These are phyloP conservation scores for Aspergillus sp. DNA, from an alignment of 2,329 filamentous ascomycete genomes.

Conservation along the genomic window DNA sequence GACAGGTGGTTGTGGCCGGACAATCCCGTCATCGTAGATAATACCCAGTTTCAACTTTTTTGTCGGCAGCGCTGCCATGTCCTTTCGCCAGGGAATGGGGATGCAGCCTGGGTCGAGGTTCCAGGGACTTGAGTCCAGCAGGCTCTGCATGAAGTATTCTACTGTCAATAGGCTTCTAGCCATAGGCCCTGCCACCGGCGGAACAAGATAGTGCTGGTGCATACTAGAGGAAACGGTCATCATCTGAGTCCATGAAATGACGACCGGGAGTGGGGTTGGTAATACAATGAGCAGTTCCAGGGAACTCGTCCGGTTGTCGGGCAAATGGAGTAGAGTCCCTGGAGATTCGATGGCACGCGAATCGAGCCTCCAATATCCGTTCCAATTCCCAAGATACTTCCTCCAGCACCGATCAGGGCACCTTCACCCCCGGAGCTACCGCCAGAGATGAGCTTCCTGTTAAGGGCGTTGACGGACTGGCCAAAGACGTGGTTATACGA, in stretches of 20 bases:
- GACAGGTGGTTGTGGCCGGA: constrained; percentile 61
- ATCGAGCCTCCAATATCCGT: constrained; percentile 58
- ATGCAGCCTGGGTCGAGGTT: constrained; percentile 43
- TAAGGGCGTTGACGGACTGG: constrained; percentile 51
- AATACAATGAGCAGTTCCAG: constrained; percentile 26
- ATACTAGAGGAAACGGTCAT: constrained; percentile 42
- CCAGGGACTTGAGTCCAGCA: constrained; percentile 23
- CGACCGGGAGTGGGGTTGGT: neutral
- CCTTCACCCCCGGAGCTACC: constrained; percentile 56
- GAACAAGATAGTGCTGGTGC: constrained; percentile 34
- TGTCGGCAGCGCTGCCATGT: constrained; percentile 20
- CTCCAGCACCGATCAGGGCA: constrained; percentile 50
- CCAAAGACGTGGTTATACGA: constrained; percentile 54
- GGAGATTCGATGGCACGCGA: constrained; percentile 52
- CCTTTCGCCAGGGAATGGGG: constrained; percentile 30
- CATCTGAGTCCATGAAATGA: neutral
- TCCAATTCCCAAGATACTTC: constrained; percentile 52
- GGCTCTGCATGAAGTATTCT: constrained; percentile 30
- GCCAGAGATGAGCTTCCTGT: constrained; percentile 50
- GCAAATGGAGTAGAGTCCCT: constrained; percentile 48
- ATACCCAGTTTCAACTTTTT: constrained; percentile 60
- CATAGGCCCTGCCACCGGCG: constrained; percentile 28
- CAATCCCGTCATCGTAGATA: constrained; percentile 59
- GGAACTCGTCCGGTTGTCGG: constrained; percentile 32
- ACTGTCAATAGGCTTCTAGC: constrained; percentile 23